A percentile compares a stretch with the other conserved stretches of the same genome.
phyloP scores from a whole-genome alignment of 495 filamentous ascomycete genomes.

The Aspergillus nidulans region DNA sequence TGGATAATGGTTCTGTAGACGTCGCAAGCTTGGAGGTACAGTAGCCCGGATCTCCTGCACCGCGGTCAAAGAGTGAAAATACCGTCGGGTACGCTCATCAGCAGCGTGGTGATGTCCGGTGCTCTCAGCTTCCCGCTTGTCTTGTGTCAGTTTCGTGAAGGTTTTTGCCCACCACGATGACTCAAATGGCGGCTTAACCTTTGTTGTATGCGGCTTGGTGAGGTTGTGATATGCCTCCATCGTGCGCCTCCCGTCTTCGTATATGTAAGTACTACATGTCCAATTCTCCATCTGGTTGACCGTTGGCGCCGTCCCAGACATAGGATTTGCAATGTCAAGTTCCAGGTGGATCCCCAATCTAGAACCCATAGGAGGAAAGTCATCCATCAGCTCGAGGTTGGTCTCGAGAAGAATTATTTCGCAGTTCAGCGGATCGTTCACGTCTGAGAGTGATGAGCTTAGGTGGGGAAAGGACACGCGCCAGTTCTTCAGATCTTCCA shows the following conservation, averaged over 20 bases:
- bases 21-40: constrained; percentile 24
- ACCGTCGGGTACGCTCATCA: constrained; percentile 35
- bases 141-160: constrained; percentile 42
- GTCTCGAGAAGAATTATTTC: constrained; percentile 49
- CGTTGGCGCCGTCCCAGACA: constrained; percentile 33
- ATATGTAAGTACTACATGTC: constrained; percentile 44
- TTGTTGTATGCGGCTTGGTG: constrained; percentile 34
- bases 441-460: constrained; percentile 31
- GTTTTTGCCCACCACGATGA: constrained; percentile 46
- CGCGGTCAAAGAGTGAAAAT: constrained; percentile 41
- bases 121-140: constrained; percentile 34
- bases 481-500: constrained; percentile 45
- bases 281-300: constrained; percentile 43
- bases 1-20: constrained; percentile 29
- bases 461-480: constrained; percentile 43
- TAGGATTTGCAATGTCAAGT: constrained; percentile 38
- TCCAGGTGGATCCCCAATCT: constrained; percentile 43
- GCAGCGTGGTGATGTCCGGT: constrained; percentile 33
- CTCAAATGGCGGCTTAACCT: constrained; percentile 44
- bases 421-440: constrained; percentile 33
- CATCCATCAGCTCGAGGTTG: constrained; percentile 42
- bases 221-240: constrained; percentile 34
- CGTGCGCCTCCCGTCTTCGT: constrained; percentile 35
- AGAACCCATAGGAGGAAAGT: constrained; percentile 40
- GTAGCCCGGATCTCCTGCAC: constrained; percentile 48